Conservation (phyloP, 176 grass and related monocot species). For the Saccharum spontaneum region DNA sequence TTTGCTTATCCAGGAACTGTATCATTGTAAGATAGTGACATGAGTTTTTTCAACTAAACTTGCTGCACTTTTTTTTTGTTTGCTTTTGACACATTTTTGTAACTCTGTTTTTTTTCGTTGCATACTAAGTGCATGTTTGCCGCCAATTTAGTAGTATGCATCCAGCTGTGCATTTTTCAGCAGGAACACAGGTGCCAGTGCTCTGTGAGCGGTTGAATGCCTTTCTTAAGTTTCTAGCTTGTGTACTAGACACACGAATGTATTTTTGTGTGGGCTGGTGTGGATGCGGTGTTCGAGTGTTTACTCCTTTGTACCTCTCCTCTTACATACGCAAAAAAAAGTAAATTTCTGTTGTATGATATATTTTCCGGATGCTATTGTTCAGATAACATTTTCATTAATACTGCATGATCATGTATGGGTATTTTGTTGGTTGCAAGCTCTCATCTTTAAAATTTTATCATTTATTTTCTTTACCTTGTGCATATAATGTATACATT, state of each 20-base stretch:
- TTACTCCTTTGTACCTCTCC: background rate
- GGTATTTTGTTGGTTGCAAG: background rate
- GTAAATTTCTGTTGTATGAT: background rate
- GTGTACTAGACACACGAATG: background rate
- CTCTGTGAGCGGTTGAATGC: background rate
- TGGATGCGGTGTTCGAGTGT: background rate
- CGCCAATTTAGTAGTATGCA: background rate
- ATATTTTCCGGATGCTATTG: conserved; percentile 9
- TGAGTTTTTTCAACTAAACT: background rate
- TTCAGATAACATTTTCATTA: background rate
- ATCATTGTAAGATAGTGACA: background rate
- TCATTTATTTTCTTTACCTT: background rate
- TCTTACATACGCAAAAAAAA: background rate
- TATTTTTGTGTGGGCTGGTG: no score
- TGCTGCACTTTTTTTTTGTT: background rate
- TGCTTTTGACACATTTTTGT: background rate
- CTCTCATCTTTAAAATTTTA: background rate
- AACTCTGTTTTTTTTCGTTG: background rate
- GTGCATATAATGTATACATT: conserved; percentile 8
- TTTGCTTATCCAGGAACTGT: background rate
- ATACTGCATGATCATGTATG: background rate
- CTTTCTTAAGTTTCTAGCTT: background rate
- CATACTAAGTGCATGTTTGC: background rate
- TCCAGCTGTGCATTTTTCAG: background rate
- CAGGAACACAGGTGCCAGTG: background rate